Evolutionary conservation across 2,329 filamentous ascomycete species (phyloP), one percentile per base, ranked within the genome.

Genomic region (Ceratocystis harringtonii): DNA sequence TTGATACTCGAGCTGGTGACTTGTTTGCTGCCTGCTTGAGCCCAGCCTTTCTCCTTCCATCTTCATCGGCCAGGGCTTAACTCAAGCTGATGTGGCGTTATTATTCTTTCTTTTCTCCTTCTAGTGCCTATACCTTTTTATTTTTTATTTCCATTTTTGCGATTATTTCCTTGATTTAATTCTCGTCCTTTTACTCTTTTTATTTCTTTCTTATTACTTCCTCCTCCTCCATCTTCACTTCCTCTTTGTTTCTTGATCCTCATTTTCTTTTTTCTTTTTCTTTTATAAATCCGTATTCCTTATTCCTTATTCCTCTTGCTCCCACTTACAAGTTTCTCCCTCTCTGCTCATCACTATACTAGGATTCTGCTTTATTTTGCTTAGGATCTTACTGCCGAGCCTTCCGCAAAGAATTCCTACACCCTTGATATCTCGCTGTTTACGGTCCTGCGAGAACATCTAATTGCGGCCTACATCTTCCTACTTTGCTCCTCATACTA

Each of bases 371-470:
- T 30, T 30, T 58, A 19, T 58, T 58, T 58, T 58, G 15, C 19
- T 36, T 58, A 12, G 55, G 55, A 36, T 58, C 55, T 58, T 58
- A 36, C 55, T 58, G 55, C 55, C 55, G 55, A 58, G 55, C 55
- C 32, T 58, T 58, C 55, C 55, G 55, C 55, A 58, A 58, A 58
- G 55, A 58, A 58, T 36, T 58, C 48, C 55, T 32, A 25, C 10
- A n/a, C 60, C 60, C 22, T 64, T 44, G 62, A 22, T 55, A 45
- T 22, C 28, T 43, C 28, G 30, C 57, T 48, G 43, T 25, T 41
- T 25, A 36, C 55, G 57, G 57, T 30, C 25, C 43, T 65, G 25
- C 45, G 43, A 19, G 32, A 65, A 36, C 44, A 30, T 62, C 61
- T 50, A 32, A 25, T 62, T 62, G 43, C 43, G 61, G 44, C 43